These are phyloP conservation scores for Ensete ventricosum DNA, from an alignment of 176 grass and related monocot genomes.

Conservation along the genomic window DNA sequence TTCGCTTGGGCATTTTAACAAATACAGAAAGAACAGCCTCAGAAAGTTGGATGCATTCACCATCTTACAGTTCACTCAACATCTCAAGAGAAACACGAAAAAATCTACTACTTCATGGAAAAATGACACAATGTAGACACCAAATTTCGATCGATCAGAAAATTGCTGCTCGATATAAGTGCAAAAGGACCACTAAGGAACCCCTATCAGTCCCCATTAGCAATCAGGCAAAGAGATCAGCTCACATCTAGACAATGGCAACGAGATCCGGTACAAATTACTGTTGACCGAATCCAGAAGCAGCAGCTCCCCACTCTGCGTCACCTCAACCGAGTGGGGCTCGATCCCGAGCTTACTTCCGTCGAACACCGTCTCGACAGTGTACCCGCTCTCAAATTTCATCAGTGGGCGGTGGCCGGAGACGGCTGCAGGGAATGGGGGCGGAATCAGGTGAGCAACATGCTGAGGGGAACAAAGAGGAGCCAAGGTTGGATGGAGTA, in stretches of 20 bases:
- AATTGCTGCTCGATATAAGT: too few relatives aligned
- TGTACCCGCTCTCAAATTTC: constrained; percentile 95
- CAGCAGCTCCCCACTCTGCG: constrained; percentile 74
- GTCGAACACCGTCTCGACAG: constrained; percentile 93
- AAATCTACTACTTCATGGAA: too few relatives aligned
- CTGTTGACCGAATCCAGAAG: constrained; percentile 92
- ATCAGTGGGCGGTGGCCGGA: constrained; percentile 51
- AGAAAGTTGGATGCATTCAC: too few relatives aligned
- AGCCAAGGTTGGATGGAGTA: neutral
- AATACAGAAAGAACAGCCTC: too few relatives aligned
- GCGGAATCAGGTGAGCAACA: neutral
- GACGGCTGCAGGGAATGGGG: constrained; percentile 29
- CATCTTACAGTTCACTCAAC: too few relatives aligned
- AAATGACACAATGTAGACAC: too few relatives aligned
- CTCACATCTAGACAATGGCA: constrained; percentile 87
- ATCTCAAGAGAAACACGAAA: too few relatives aligned
- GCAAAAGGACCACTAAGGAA: neutral
- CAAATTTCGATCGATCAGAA: too few relatives aligned
- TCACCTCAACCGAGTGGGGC: constrained; percentile 68
- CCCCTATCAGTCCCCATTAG: constrained; percentile 9
- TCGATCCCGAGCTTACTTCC: constrained; percentile 96
- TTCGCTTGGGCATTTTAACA: too few relatives aligned
- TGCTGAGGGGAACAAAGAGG: constrained; percentile 7
- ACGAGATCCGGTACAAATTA: constrained; percentile 78
- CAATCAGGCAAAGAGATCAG: constrained; percentile 22